These are phyloP conservation scores for Trametes villosa DNA, from an alignment of 768 basidiomycete genomes.

Conservation along the genomic window DNA sequence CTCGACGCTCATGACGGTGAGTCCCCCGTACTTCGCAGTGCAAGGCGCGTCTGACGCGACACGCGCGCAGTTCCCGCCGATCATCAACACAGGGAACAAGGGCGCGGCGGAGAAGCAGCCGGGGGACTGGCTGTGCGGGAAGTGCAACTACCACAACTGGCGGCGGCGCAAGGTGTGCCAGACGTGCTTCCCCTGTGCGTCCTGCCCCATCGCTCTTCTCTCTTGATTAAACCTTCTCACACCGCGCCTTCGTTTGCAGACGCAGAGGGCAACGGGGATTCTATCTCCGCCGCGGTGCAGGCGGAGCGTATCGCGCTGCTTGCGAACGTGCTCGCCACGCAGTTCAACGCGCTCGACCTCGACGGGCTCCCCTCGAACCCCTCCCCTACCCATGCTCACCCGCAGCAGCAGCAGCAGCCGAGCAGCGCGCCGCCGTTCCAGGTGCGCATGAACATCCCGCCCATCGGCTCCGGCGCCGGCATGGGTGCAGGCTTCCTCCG, in stretches of 20 bases:
- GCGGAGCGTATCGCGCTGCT: slow-evolving; percentile 82
- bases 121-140: slow-evolving; percentile 64
- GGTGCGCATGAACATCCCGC: not conserved
- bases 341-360: slow-evolving; percentile 35
- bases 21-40: slow-evolving; percentile 22
- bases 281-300: slow-evolving; percentile 83
- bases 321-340: slow-evolving; percentile 69
- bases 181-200: slow-evolving; percentile 83
- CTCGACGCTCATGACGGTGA: slow-evolving; percentile 58
- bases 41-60: slow-evolving; percentile 4
- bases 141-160: slow-evolving; percentile 90
- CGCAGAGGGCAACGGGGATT: slow-evolving; percentile 88
- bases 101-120: slow-evolving; percentile 85
- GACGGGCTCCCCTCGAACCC: slow-evolving; percentile 24
- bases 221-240: slow-evolving; percentile 6
- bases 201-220: slow-evolving; percentile 6
- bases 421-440: slow-evolving; percentile 17
- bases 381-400: slow-evolving; percentile 16
- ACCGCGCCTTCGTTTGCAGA: slow-evolving; percentile 45
- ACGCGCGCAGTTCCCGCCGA: slow-evolving; percentile 70
- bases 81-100: slow-evolving; percentile 86
- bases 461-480: not conserved
- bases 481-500: not conserved
- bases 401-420: slow-evolving; percentile 5
- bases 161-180: slow-evolving; percentile 87